phyloP scores from a whole-genome alignment of 768 basidiomycete genomes.

The Coprinopsis marcescibilis region DNA sequence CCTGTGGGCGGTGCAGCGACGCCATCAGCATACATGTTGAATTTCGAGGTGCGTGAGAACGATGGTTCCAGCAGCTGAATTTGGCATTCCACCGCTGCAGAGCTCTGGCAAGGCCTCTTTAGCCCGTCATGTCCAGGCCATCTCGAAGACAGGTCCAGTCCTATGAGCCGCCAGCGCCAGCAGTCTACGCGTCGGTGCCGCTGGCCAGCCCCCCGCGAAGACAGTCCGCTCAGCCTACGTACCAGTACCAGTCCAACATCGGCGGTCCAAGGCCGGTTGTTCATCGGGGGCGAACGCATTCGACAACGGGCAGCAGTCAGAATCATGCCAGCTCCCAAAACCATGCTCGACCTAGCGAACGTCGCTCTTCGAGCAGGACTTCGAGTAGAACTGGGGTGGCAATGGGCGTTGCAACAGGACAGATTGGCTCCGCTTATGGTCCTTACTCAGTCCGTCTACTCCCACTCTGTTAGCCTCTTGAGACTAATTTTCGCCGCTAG shows the following conservation, averaged over 20 bases:
- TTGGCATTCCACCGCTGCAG: conserved; percentile 9
- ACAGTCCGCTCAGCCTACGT: background rate
- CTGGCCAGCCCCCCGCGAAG: conserved; percentile 40
- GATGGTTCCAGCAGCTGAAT: conserved; percentile 14
- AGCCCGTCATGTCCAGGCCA: conserved; percentile 31
- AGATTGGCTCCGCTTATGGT: conserved; percentile 76
- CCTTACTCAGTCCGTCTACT: conserved; percentile 69
- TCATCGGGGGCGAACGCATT: conserved; percentile 10
- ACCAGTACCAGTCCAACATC: background rate
- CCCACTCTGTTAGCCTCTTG: conserved; percentile 4
- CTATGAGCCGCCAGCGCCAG: conserved; percentile 39
- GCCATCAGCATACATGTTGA: too few species aligned
- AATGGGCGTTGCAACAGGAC: conserved; percentile 74
- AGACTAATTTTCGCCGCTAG: conserved; percentile 26
- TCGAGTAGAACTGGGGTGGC: conserved; percentile 53
- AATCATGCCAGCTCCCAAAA: conserved; percentile 3
- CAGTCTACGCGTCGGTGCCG: conserved; percentile 59
- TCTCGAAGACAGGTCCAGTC: conserved; percentile 35
- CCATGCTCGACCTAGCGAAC: conserved; percentile 15
- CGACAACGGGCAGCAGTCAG: conserved; percentile 4
- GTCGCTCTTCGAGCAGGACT: conserved; percentile 19
- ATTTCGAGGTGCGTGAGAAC: conserved; percentile 13
- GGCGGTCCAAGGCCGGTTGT: conserved; percentile 2
- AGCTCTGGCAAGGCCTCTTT: conserved; percentile 10
- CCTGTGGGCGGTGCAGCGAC: background rate